Evolutionary conservation across 2,329 filamentous ascomycete species (phyloP), one percentile per base, ranked within the genome.

Genomic region (Colletotrichum truncatum): DNA sequence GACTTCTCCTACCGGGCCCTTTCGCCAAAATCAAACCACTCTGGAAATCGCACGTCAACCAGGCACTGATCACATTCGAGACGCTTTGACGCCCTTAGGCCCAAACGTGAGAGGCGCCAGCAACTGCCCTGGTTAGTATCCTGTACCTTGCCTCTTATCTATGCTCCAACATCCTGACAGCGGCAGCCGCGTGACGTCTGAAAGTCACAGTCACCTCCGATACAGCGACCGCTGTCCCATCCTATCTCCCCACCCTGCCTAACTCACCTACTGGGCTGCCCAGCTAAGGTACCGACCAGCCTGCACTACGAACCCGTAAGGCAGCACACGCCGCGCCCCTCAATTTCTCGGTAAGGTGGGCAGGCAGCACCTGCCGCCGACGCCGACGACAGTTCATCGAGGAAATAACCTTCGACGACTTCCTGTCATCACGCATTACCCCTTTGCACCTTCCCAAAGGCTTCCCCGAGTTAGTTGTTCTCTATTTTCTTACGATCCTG

Each of bases 201-300:
- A 16, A 66, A 59, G 59, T 59, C 59, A 34, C 49, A 48, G 56
- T 48, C 39, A 62, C 51, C 58, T 66, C 62, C 62, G 57, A 65
- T 43, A 62, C 48, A 55, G 21, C 58, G 51, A 57, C 58, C 51
- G 43, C 59, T 46, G 28, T 63, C 51, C 39, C 55, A 39, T 60
- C 41, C 52, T 52, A 28, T 52, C 52, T 63, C 62, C 60, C 60
- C 64, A 58, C 64, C 53, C 53, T 38, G 38, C 60, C 54, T 57
- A 30, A 25, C 26, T 54, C 26, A 10, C 8, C 10, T 21, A 16
- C 52, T 28, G 12, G 32, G 23, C 53, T 45, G 39, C n/a, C 8
- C 18, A 45, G 26, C 16, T 28, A 32, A 43, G 39, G 39, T 43
- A 25, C 46, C n/a, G n/a, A n/a, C n/a, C n/a, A n/a, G n/a, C n/a